These are phyloP conservation scores for Cyphellophora europaea DNA, from an alignment of 2,329 filamentous ascomycete genomes.

Conservation along the genomic window DNA sequence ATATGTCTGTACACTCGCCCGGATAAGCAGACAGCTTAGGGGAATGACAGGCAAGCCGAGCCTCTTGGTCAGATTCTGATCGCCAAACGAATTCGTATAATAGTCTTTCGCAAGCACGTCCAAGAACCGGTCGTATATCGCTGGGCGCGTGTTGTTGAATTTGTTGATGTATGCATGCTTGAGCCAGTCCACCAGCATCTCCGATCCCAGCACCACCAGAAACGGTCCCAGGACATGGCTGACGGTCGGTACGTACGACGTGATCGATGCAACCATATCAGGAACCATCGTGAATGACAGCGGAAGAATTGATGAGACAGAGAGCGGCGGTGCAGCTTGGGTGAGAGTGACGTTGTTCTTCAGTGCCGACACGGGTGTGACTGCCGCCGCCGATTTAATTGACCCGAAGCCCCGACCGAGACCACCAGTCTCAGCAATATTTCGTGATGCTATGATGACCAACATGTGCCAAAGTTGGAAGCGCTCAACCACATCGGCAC, in stretches of 20 bases:
- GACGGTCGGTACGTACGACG: slow-evolving; percentile 32
- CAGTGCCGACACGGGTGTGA: slow-evolving; percentile 36
- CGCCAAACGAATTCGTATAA: slow-evolving; percentile 88
- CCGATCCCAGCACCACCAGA: slow-evolving; percentile 83
- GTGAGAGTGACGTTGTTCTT: background rate
- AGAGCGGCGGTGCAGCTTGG: slow-evolving; percentile 35
- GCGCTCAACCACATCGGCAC: slow-evolving; percentile 87
- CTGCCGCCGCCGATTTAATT: slow-evolving; percentile 25
- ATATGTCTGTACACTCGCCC: slow-evolving; percentile 89
- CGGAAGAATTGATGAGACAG: slow-evolving; percentile 65
- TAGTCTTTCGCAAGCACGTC: slow-evolving; percentile 97
- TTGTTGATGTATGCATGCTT: slow-evolving; percentile 98
- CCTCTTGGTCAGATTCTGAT: slow-evolving; percentile 80
- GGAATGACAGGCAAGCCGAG: slow-evolving; percentile 87
- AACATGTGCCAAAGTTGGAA: slow-evolving; percentile 98
- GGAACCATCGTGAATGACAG: slow-evolving; percentile 87
- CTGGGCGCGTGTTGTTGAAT: slow-evolving; percentile 93
- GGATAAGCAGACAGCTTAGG: slow-evolving; percentile 85
- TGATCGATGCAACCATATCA: slow-evolving; percentile 35
- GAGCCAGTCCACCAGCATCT: slow-evolving; percentile 93
- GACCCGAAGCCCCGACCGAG: slow-evolving; percentile 46
- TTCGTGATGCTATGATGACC: slow-evolving; percentile 88
- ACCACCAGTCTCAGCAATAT: slow-evolving; percentile 90
- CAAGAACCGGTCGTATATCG: slow-evolving; percentile 78
- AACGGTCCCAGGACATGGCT: slow-evolving; percentile 90